Conservation (phyloP, 495 filamentous ascomycete genomes). For the Neurospora discreta region DNA sequence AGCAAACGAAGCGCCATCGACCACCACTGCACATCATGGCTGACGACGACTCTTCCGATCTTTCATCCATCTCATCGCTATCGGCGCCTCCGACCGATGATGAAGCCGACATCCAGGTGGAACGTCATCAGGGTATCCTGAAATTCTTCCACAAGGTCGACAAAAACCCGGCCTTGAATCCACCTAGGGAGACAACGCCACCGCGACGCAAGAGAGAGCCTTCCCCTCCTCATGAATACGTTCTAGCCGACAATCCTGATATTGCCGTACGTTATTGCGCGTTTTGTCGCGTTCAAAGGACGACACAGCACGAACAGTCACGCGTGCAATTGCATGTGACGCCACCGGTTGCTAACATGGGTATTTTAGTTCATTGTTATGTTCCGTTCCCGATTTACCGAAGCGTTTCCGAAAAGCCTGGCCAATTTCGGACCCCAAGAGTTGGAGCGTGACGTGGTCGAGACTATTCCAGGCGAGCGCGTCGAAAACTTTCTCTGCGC, state of each 20-base stretch:
- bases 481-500: constrained; percentile 85
- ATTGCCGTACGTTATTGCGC: constrained; percentile 61
- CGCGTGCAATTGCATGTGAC: constrained; percentile 23
- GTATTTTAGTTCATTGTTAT: constrained; percentile 79
- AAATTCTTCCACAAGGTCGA: constrained; percentile 47
- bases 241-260: constrained; percentile 75
- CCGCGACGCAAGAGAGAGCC: constrained; percentile 64
- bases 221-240: constrained; percentile 81
- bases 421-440: constrained; percentile 90
- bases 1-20: constrained; percentile 3
- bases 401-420: constrained; percentile 75
- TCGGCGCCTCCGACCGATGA: constrained; percentile 43
- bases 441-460: constrained; percentile 74
- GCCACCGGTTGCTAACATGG: constrained; percentile 14
- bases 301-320: constrained; percentile 29
- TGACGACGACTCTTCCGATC: constrained; percentile 43
- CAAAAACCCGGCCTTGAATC: constrained; percentile 22
- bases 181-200: constrained; percentile 41
- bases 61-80: constrained; percentile 43
- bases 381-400: constrained; percentile 88
- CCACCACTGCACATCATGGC: constrained; percentile 28
- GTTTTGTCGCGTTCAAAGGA: constrained; percentile 16
- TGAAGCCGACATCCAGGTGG: constrained; percentile 38
- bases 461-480: constrained; percentile 65
- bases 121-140: constrained; percentile 40